phyloP scores from a whole-genome alignment of 2,329 filamentous ascomycete species.

The Claviceps sorghi region DNA sequence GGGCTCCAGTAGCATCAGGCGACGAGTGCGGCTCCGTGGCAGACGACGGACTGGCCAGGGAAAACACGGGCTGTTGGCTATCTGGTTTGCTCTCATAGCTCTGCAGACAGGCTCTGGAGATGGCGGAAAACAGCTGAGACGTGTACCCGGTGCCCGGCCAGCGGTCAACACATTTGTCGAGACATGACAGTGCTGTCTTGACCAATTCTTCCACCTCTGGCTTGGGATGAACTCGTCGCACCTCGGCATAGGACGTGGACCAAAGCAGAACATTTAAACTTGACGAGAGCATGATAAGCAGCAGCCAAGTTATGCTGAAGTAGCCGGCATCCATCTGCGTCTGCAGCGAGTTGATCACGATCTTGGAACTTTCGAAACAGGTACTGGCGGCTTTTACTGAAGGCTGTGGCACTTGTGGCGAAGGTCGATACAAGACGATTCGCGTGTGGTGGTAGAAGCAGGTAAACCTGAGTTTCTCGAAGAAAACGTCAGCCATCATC shows the following conservation, averaged over 20 bases:
- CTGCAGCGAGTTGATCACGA: slow-evolving; percentile 67
- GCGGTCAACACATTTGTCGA: slow-evolving; percentile 65
- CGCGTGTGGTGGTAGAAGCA: slow-evolving; percentile 74
- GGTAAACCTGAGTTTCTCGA: slow-evolving; percentile 34
- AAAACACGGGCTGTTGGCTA: slow-evolving; percentile 12
- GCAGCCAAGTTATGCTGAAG: slow-evolving; percentile 87
- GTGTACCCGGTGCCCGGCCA: slow-evolving; percentile 87
- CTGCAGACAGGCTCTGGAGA: slow-evolving; percentile 73
- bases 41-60: slow-evolving; percentile 21
- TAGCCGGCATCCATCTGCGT: slow-evolving; percentile 63
- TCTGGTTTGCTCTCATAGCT: slow-evolving; percentile 51
- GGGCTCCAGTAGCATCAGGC: slow-evolving; percentile 14
- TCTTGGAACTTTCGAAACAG: slow-evolving; percentile 71
- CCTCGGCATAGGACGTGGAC: slow-evolving; percentile 75
- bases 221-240: slow-evolving; percentile 56
- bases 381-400: slow-evolving; percentile 62
- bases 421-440: slow-evolving; percentile 76
- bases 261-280: slow-evolving; percentile 83
- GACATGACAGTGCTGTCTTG: slow-evolving; percentile 59
- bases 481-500: not conserved
- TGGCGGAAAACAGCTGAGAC: slow-evolving; percentile 70
- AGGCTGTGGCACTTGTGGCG: slow-evolving; percentile 79
- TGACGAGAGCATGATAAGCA: slow-evolving; percentile 80
- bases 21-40: slow-evolving; percentile 18
- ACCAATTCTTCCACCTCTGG: slow-evolving; percentile 67